These are phyloP conservation scores for Suillus sp. DNA, from an alignment of 768 basidiomycete species.

Conservation along the genomic window DNA sequence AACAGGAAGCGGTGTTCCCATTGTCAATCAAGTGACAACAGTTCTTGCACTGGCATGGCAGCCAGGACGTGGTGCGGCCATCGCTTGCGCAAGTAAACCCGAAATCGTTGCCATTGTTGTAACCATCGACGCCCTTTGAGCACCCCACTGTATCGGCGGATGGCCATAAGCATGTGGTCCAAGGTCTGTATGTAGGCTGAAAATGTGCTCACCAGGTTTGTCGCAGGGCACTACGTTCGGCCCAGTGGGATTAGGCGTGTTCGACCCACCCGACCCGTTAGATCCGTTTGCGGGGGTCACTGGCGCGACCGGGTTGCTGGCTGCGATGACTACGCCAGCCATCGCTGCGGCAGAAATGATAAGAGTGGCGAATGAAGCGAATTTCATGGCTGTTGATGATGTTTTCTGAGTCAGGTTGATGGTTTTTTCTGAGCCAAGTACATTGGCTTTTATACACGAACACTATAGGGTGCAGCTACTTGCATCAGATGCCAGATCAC, in stretches of 20 bases:
- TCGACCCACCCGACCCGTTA: too few relatives aligned
- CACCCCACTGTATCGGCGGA: background rate
- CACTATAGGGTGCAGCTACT: too few relatives aligned
- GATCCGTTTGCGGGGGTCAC: too few relatives aligned
- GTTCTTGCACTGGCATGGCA: background rate
- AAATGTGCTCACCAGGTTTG: background rate
- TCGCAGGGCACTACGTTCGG: background rate
- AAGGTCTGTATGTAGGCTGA: background rate
- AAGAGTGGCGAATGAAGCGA: background rate
- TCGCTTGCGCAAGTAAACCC: background rate
- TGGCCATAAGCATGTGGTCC: background rate
- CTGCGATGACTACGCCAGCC: background rate
- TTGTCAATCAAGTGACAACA: background rate
- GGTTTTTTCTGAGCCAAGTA: too few relatives aligned
- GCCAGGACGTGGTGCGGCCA: background rate
- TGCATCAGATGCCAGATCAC: background rate
- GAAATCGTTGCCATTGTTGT: background rate
- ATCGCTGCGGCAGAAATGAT: background rate
- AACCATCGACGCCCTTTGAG: background rate
- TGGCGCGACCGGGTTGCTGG: background rate
- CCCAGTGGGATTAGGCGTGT: too few relatives aligned
- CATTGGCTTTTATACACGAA: too few relatives aligned
- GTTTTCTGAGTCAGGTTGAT: background rate
- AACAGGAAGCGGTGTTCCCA: background rate
- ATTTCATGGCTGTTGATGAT: background rate